Conservation (phyloP, 177 flowering plant species). For the Tripterygium wilfordii region DNA sequence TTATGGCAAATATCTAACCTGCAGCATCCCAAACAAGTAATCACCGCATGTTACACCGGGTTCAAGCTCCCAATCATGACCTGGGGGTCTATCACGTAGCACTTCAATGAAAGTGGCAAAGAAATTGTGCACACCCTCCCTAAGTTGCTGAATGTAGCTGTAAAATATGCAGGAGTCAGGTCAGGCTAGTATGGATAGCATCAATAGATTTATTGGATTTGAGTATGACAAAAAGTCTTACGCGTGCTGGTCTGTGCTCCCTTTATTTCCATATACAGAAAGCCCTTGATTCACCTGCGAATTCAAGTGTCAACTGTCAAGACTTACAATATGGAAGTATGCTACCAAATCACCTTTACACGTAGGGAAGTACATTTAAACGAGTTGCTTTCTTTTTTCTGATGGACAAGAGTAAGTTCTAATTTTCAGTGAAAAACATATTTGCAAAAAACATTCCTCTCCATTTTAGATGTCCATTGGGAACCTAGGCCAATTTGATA, state of each 20-base stretch:
- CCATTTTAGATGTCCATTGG: too few species aligned
- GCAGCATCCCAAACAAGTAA: conserved; percentile 90
- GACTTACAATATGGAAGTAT: too few species aligned
- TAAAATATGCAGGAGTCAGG: neutral
- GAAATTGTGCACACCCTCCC: conserved; percentile 96
- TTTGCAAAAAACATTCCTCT: too few species aligned
- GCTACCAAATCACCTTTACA: too few species aligned
- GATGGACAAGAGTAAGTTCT: too few species aligned
- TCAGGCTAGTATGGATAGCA: conserved; percentile 10
- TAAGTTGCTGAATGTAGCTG: conserved; percentile 94
- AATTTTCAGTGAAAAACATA: too few species aligned
- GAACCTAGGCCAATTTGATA: too few species aligned
- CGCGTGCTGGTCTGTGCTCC: conserved; percentile 99
- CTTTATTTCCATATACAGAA: conserved; percentile 92
- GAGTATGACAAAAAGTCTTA: too few species aligned
- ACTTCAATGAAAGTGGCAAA: conserved; percentile 95
- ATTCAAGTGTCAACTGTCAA: conserved; percentile 16
- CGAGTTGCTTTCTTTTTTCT: too few species aligned
- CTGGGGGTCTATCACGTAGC: conserved; percentile 92
- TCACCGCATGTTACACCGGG: conserved; percentile 99
- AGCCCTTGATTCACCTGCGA: conserved; percentile 80
- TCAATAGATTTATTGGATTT: too few species aligned
- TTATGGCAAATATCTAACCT: conserved; percentile 39
- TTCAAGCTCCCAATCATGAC: conserved; percentile 99
- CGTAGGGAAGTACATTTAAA: too few species aligned